A percentile compares a stretch with the other conserved stretches of the same genome.
Conservation (phyloP, 2,329 filamentous ascomycete genomes). For the Cladosporium sp. region DNA sequence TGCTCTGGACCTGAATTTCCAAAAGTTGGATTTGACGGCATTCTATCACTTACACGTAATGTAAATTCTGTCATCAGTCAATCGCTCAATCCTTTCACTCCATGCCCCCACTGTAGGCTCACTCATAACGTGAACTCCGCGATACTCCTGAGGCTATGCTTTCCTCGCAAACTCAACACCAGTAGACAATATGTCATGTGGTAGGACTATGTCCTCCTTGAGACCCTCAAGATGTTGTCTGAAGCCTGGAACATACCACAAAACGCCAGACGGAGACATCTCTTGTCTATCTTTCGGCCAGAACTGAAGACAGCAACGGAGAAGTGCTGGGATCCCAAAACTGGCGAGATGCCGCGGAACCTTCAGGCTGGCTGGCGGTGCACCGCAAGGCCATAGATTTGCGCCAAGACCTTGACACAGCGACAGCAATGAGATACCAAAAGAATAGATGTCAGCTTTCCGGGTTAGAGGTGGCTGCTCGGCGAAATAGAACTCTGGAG, state of each 20-base stretch:
- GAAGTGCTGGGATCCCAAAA: not conserved
- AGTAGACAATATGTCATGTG: not conserved
- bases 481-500: not conserved
- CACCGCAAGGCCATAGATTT: not conserved
- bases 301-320: not conserved
- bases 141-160: no score
- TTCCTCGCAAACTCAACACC: no score
- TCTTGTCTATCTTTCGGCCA: not conserved
- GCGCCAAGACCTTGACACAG: not conserved
- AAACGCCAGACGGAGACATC: not conserved
- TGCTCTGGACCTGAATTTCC: no score
- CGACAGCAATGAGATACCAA: slow-evolving; percentile 19
- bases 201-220: not conserved
- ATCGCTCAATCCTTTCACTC: no score
- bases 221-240: not conserved
- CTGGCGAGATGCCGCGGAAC: not conserved
- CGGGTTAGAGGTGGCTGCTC: slow-evolving; percentile 3
- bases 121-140: no score
- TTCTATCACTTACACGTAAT: no score
- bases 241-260: not conserved
- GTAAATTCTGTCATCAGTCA: no score
- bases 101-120: no score
- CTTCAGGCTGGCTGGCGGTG: not conserved
- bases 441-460: slow-evolving; percentile 20
- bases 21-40: no score